Base-by-base conservation (phyloP, 2,329 filamentous ascomycete genomes). In the Didymellaceae sp. region DNA sequence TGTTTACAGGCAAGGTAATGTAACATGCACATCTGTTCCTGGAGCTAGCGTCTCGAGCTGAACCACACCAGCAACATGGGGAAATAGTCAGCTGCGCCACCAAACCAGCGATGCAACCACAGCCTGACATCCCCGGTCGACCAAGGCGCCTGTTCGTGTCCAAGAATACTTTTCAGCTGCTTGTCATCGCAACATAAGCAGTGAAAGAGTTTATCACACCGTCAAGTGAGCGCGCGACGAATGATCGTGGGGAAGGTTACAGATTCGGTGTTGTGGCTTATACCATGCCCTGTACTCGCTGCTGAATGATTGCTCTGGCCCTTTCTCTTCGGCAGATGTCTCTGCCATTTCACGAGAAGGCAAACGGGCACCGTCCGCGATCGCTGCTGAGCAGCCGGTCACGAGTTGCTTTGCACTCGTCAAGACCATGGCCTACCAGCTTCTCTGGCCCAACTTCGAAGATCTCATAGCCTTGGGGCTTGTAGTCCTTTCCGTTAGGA, bases 371-470 rank as follows among this genome's bases (percentile, higher is more conserved):
- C 7, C 52, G 47, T 3, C 65, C 68, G n/a, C 66, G 58, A n/a
- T 52, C 44, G 9, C 32, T 52, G 2, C n/a, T 52, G 57, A 68
- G 55, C 21, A 72, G 43, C 45, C 40, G 67, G 41, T 61, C 61
- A 34, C 52, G 60, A 10, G 50, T 61, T 13, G 49, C 54, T 28
- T 63, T 52, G 42, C 68, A 67, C 37, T 71, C 62, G 7, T 59
- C 56, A 17, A 49, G 46, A 1, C 80, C 80, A 43, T 77, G 75
- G 1, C 78, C 79, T 56, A 80, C 75, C 43, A 82, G 78, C 38
- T 73, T 76, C 44, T 69, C 74, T 0, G 88, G 89, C 0, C 88
- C 88, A 14, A 90, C 68, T 39, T 90, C 84, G 16, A 79, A 74
- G 34, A 84, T 78, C 2, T 76, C 58, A 59, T 84, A 86, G 0